Evolutionary conservation across 805 yeast genomes (phyloP), one percentile per base, ranked within the genome.

Genomic region (Kodamaea kakaduensis): DNA sequence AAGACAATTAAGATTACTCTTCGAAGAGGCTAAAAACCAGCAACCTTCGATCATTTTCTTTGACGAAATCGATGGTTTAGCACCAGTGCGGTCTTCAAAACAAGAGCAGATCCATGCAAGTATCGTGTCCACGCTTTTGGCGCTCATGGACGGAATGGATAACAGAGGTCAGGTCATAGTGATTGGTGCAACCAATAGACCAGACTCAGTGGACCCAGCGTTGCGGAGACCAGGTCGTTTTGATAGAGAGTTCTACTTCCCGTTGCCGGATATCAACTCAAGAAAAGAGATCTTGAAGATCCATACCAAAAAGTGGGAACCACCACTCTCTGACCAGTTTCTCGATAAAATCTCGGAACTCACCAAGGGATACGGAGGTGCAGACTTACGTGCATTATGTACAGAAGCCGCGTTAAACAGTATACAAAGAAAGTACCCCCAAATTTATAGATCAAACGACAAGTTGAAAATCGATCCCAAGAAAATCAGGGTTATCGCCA

Each of bases 81-180:
- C 99, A 0, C 99, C 99, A 0, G 98, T 93, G 3, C 75, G 99
- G 56, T 85, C 96, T 0, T 85, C 97, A 0, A 90, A 90, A 45
- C 99, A 93, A 60, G 99, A 93, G 57, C 99, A 93, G 60, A 93
- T 93, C 41, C 98, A 93, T 59, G 96, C 98, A 3, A 84, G 95
- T 43, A 93, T 93, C 41, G 98, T 93, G 2, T 88, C 97, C 4
- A 93, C 98, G 0, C 64, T 93, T 50, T 73, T 93, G 44, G 97
- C 98, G 0, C 65, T 93, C 34, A 93, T 93, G 98, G 98, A 93
- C 59, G 98, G 98, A 50, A 93, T 93, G 97, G 97, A 90, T 56
- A 88, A 88, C 48, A 77, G 97, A 56, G 98, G 98, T 6, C 97
- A 93, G 56, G 97, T 93, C 13, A 90, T 93, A 45, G 96, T 93